Conservation (phyloP, 2,329 filamentous ascomycete genomes). For the Triangularia setosa region DNA sequence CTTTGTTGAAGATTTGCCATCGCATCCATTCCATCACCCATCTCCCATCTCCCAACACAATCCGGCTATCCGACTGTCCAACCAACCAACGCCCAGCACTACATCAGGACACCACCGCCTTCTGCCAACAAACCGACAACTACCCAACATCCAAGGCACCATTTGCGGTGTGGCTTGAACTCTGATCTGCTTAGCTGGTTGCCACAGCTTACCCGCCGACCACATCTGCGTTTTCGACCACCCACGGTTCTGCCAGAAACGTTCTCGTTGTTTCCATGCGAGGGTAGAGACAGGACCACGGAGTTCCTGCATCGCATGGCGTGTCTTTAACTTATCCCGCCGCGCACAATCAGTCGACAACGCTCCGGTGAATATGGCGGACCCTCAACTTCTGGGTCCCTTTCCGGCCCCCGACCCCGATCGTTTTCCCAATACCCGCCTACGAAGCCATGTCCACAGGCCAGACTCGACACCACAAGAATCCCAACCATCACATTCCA, state of each 20-base stretch:
- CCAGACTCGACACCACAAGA: conserved; percentile 36
- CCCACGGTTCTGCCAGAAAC: not conserved
- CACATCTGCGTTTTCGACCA: not conserved
- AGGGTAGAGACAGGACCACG: not conserved
- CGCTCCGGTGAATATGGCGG: conserved; percentile 23
- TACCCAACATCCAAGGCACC: too few relatives aligned
- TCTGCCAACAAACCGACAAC: not conserved
- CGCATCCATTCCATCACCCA: not conserved
- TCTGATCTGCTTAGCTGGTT: too few relatives aligned
- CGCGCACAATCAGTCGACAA: conserved; percentile 1
- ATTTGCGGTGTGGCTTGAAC: too few relatives aligned
- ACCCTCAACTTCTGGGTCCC: conserved; percentile 24
- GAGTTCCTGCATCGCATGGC: conserved; percentile 17
- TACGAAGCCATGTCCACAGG: conserved; percentile 19
- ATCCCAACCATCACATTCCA: conserved; percentile 1
- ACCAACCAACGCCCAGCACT: not conserved
- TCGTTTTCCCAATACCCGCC: conserved; percentile 29
- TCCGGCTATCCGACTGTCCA: not conserved
- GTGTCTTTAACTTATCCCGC: conserved; percentile 13
- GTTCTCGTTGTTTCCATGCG: conserved; percentile 6
- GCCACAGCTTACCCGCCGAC: too few relatives aligned
- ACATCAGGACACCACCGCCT: not conserved
- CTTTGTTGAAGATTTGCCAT: not conserved
- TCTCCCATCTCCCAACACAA: not conserved
- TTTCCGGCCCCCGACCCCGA: conserved; percentile 26